phyloP scores from a whole-genome alignment of 441 rosid genomes.

The Aleurites moluccanus region DNA sequence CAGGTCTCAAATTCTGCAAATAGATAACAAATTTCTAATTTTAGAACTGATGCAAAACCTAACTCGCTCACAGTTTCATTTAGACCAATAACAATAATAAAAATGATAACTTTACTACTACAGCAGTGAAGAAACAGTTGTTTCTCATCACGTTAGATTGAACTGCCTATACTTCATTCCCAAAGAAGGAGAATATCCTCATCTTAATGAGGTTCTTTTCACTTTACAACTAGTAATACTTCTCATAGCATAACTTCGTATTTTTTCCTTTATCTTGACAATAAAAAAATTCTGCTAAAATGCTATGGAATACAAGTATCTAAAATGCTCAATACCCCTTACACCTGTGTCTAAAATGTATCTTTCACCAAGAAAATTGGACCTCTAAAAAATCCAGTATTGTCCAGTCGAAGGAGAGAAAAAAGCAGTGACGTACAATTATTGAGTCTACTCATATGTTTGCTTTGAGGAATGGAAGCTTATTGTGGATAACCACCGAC shows the following conservation, averaged over 20 bases:
- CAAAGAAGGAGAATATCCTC: neutral
- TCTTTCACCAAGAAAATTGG: neutral
- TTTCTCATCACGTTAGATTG: neutral
- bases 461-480: neutral
- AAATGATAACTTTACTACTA: neutral
- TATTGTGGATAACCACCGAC: neutral
- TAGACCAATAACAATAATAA: too few relatives aligned
- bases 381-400: neutral
- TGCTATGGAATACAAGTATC: neutral
- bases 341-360: too few relatives aligned
- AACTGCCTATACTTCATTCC: neutral
- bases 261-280: neutral
- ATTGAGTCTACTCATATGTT: neutral
- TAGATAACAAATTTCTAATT: neutral
- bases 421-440: neutral
- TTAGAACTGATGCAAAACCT: neutral
- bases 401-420: neutral
- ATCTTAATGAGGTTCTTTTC: neutral
- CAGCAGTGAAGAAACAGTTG: neutral
- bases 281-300: neutral
- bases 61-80: neutral
- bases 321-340: neutral
- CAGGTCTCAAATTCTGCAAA: constrained; percentile 81
- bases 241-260: neutral
- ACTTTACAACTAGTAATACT: neutral